Percentiles rank a stretch among this genome's conserved stretches.
phyloP scores from a whole-genome alignment of 331 rosid species.

The Rosa hybrid region DNA sequence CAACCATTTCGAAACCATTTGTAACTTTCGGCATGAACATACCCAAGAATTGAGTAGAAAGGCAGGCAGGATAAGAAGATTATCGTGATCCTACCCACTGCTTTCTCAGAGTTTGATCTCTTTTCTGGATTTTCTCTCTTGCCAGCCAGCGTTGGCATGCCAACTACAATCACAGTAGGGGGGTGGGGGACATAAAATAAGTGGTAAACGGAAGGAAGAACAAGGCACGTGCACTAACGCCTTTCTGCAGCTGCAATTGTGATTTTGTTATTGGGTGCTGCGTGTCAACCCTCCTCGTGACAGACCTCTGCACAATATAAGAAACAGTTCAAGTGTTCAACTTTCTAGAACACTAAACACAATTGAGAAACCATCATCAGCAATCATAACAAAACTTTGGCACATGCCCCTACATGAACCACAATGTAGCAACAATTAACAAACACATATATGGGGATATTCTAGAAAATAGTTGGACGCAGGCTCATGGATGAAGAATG shows the following conservation, averaged over 20 bases:
- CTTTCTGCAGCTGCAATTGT: conserved; percentile 35
- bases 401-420: not conserved
- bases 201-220: conserved; percentile 35
- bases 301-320: conserved; percentile 56
- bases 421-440: no score
- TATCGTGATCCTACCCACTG: conserved; percentile 18
- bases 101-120: conserved; percentile 37
- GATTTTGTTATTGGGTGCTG: conserved; percentile 81
- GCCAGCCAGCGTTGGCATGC: conserved; percentile 58
- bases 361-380: not conserved
- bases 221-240: conserved; percentile 40
- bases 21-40: no score
- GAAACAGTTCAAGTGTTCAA: conserved; percentile 22
- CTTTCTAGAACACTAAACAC: conserved; percentile 10
- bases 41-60: no score
- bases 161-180: conserved; percentile 53
- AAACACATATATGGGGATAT: no score
- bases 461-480: not conserved
- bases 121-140: conserved; percentile 16
- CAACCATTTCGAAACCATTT: no score
- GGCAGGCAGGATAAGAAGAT: no score
- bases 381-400: not conserved
- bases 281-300: conserved; percentile 96
- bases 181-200: conserved; percentile 23
- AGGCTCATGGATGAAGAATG: not conserved